Evolutionary conservation across 176 grass and related monocot genomes (phyloP).

Genomic region (Avena insularis): DNA sequence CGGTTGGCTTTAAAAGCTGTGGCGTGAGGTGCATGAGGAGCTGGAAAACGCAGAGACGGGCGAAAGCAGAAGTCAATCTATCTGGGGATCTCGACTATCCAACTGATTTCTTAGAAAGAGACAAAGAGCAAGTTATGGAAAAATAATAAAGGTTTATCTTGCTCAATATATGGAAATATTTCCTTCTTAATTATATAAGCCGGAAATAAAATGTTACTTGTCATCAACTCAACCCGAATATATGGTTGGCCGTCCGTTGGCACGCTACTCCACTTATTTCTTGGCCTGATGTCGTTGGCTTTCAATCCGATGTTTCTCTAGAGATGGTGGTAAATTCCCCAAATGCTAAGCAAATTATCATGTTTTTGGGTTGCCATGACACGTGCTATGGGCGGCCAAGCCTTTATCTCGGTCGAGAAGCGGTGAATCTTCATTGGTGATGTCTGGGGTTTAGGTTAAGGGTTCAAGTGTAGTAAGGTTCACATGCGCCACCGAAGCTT

Average conservation of each 20-base stretch:
- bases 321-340: not conserved
- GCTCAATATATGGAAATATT: not conserved
- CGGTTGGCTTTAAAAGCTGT: conserved; percentile 60
- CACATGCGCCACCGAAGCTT: not conserved
- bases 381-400: accelerated
- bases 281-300: not conserved
- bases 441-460: not conserved
- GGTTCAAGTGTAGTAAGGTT: not conserved
- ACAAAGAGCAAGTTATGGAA: not conserved
- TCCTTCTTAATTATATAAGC: not conserved
- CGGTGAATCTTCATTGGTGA: not conserved
- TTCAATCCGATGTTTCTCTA: not conserved
- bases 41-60: not conserved
- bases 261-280: not conserved
- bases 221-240: not conserved
- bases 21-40: conserved; percentile 70
- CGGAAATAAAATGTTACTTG: not conserved
- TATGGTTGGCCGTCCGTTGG: too few relatives aligned
- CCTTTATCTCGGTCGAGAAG: too few relatives aligned
- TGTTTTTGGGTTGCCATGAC: not conserved
- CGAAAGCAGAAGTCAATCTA: not conserved
- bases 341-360: not conserved
- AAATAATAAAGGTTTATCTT: not conserved
- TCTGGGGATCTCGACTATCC: conserved; percentile 3
- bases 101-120: not conserved